Base-by-base conservation (phyloP, 2,329 filamentous ascomycete genomes). In the Penicillium sclerotiorum region DNA sequence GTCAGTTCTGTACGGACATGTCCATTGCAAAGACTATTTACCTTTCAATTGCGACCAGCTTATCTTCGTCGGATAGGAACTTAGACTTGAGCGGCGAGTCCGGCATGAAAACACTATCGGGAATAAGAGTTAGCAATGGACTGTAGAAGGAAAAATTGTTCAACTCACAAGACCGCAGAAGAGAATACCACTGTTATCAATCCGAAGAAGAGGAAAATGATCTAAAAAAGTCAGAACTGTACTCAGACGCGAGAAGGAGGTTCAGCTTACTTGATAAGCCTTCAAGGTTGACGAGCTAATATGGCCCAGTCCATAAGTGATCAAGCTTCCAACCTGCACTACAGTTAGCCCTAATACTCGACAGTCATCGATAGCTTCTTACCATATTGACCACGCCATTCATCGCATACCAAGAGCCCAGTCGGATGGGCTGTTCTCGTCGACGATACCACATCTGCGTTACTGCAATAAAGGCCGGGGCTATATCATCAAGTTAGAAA, bases 31-130 rank as follows among this genome's bases (percentile, higher is more conserved):
- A 5, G 11, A n/a, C 21, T 4, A 37, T 6, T 8, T 55, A 66
- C 38, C 82, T 73, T 59, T 86, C 82, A 9, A 85, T 76, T 0
- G 83, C 82, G 8, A 85, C 68, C 0, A 83, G 59, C 47, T 80
- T 84, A 38, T 86, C 83, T 12, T 80, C 71, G 4, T 79, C 74
- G 0, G 69, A 73, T 2, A 86, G 72, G 41, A 84, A 86, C 17
- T 77, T 80, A 1, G 82, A 77, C 18, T 80, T 76, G 60, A 84
- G 78, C 0, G 85, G 84, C 0, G 82, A 84, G 57, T 88, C 85
- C 0, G 85, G 85, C 75, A 88, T 83, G 44, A 80, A 78, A 15
- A 78, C 1, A 4, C 58, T 61, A 22, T 45, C 2, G n/a, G 13
- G 17, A 5, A 18, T 35, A 15, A 20, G n/a, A 8, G 22, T 52